phyloP scores from a whole-genome alignment of 305 asterid genomes.

The Fraxinus dipetala region DNA sequence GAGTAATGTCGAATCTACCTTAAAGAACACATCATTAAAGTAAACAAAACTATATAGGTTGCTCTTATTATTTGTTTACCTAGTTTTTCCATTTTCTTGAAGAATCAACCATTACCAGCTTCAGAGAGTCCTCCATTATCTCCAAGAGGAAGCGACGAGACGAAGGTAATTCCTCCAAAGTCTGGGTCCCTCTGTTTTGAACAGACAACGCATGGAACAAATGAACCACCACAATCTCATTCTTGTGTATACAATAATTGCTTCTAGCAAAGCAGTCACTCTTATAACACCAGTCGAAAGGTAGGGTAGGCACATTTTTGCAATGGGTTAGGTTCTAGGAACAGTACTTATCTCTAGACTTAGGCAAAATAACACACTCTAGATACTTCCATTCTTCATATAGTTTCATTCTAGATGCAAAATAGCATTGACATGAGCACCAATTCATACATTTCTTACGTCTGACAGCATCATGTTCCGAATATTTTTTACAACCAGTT shows the following conservation, averaged over 20 bases:
- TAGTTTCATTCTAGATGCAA: neutral
- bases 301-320: neutral
- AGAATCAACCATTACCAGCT: constrained; percentile 36
- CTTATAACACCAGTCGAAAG: neutral
- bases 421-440: neutral
- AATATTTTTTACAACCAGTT: neutral
- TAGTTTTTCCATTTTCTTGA: constrained; percentile 27
- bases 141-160: constrained; percentile 62
- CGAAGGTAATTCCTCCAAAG: constrained; percentile 42
- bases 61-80: constrained; percentile 9
- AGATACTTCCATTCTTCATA: neutral
- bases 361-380: neutral
- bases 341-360: neutral
- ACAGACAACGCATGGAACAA: neutral
- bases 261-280: neutral
- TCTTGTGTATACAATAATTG: neutral
- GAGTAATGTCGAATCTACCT: neutral
- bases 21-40: neutral
- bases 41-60: neutral
- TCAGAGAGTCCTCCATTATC: constrained; percentile 61
- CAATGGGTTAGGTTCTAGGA: neutral
- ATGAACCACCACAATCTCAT: neutral
- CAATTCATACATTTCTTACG: neutral
- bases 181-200: neutral
- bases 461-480: neutral